phyloP scores from a whole-genome alignment of 441 rosid species.

The Isatis lusitanica region DNA sequence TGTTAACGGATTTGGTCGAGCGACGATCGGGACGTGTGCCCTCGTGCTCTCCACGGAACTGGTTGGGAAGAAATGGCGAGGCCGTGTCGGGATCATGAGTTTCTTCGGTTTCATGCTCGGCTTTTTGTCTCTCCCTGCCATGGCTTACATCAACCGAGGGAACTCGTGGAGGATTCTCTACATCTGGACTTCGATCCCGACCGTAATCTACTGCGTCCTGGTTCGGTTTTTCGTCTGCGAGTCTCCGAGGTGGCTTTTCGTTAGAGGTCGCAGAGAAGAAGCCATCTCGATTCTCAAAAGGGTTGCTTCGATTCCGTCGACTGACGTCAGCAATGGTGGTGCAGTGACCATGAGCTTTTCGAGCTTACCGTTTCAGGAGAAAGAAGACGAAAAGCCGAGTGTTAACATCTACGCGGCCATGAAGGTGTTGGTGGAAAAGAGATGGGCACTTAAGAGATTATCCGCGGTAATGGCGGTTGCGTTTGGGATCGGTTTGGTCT shows the following conservation, averaged over 20 bases:
- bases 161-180: slow-evolving; percentile 66
- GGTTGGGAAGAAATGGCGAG: slow-evolving; percentile 65
- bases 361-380: slow-evolving; percentile 18
- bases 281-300: slow-evolving; percentile 46
- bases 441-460: slow-evolving; percentile 61
- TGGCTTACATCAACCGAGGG: slow-evolving; percentile 56
- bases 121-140: slow-evolving; percentile 53
- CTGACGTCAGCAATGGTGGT: slow-evolving; percentile 1
- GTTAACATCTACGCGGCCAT: slow-evolving; percentile 48
- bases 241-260: slow-evolving; percentile 78
- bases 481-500: slow-evolving; percentile 66
- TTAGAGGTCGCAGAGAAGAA: slow-evolving; percentile 59
- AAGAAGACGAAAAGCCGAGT: slow-evolving; percentile 35
- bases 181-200: slow-evolving; percentile 61
- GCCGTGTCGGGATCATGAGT: slow-evolving; percentile 58
- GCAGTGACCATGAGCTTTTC: slow-evolving; percentile 36
- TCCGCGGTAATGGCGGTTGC: slow-evolving; percentile 42
- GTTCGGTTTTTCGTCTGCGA: slow-evolving; percentile 52
- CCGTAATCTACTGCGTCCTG: slow-evolving; percentile 46
- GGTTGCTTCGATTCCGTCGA: slow-evolving; percentile 32
- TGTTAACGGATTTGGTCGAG: slow-evolving; percentile 63
- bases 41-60: slow-evolving; percentile 67
- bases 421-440: slow-evolving; percentile 44
- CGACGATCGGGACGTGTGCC: slow-evolving; percentile 63
- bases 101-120: slow-evolving; percentile 62